These are phyloP conservation scores for Plasmopara viticola DNA, from an alignment of 352 stramenopile species.

Conservation along the genomic window DNA sequence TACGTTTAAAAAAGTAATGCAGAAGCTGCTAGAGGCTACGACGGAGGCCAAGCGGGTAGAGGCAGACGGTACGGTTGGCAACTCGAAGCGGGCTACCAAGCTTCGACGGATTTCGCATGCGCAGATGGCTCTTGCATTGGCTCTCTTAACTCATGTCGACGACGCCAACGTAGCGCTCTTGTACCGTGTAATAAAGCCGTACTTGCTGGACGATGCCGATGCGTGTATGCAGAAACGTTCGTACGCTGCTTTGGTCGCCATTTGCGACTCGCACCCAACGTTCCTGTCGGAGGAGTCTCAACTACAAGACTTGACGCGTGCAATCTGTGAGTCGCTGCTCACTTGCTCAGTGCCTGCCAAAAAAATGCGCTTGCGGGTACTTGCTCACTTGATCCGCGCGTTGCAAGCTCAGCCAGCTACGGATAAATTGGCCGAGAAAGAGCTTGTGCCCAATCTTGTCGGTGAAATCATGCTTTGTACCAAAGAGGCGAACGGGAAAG, in stretches of 20 bases:
- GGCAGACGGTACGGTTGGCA: constrained; percentile 26
- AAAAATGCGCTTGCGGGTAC: constrained; percentile 92
- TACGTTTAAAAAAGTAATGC: constrained; percentile 86
- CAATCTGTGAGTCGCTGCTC: constrained; percentile 91
- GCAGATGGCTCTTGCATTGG: constrained; percentile 74
- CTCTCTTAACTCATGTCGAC: constrained; percentile 75
- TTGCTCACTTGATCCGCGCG: constrained; percentile 72
- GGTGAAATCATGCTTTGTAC: constrained; percentile 95
- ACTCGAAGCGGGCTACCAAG: constrained; percentile 41
- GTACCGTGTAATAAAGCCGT: constrained; percentile 86
- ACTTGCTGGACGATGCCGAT: constrained; percentile 81
- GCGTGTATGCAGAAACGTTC: constrained; percentile 85
- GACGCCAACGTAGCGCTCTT: constrained; percentile 66
- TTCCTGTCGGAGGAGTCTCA: constrained; percentile 75
- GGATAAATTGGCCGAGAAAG: constrained; percentile 45
- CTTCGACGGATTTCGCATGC: constrained; percentile 61
- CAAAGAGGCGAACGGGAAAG: constrained; percentile 96
- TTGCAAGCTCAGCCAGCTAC: constrained; percentile 56
- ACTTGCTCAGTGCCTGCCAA: constrained; percentile 93
- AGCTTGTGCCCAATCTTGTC: constrained; percentile 89
- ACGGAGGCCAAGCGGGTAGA: constrained; percentile 69
- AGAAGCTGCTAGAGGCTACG: constrained; percentile 82
- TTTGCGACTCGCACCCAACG: constrained; percentile 77
- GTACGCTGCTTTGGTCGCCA: constrained; percentile 80
- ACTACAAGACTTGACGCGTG: constrained; percentile 89